These are phyloP conservation scores for Phialophora chinensis DNA, from an alignment of 2,329 filamentous ascomycete genomes.

Conservation along the genomic window DNA sequence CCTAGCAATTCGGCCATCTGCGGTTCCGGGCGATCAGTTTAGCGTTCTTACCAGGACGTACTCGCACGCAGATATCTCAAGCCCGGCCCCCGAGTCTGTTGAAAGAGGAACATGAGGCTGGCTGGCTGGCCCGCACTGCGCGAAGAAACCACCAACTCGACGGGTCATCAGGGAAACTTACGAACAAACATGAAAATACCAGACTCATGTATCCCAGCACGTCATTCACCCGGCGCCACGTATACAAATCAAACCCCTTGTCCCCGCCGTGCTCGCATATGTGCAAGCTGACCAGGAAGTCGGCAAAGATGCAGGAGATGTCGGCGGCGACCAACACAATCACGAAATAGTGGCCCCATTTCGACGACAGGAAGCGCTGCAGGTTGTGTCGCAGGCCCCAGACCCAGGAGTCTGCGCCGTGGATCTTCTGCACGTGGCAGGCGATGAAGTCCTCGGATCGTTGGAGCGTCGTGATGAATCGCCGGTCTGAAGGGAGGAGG, in stretches of 20 bases:
- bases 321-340: conserved; percentile 58
- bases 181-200: conserved; percentile 67
- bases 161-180: background rate
- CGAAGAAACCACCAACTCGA: background rate
- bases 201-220: conserved; percentile 61
- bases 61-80: background rate
- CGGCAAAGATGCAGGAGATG: conserved; percentile 59
- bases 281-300: conserved; percentile 58
- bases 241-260: conserved; percentile 34
- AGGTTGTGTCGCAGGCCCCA: conserved; percentile 34
- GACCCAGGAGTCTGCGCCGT: conserved; percentile 38
- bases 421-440: conserved; percentile 40
- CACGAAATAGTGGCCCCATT: conserved; percentile 57
- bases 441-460: conserved; percentile 26
- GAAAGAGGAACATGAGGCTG: background rate
- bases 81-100: background rate
- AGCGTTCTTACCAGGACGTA: background rate
- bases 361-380: conserved; percentile 52
- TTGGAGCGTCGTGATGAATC: conserved; percentile 12
- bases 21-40: background rate
- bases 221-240: conserved; percentile 48
- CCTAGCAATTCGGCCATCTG: conserved; percentile 63
- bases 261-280: conserved; percentile 51
- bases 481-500: conserved; percentile 27
- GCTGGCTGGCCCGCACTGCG: no score